Evolutionary conservation across 2,329 filamentous ascomycete species (phyloP).

Genomic region (Xylariaceae sp.): DNA sequence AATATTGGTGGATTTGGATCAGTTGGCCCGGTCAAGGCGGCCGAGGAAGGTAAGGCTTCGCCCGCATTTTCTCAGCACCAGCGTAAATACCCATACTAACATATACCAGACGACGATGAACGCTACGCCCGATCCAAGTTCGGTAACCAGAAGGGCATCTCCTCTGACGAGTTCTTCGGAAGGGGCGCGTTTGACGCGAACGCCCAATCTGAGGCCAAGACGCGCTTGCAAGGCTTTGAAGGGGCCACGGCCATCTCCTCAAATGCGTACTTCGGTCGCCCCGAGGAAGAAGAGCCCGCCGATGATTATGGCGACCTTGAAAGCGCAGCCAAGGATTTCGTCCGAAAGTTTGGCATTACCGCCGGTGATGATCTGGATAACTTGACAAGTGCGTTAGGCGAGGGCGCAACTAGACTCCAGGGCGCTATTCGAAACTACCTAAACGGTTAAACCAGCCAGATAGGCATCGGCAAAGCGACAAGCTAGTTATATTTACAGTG

Average conservation of each 20-base stretch:
- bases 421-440: conserved; percentile 70
- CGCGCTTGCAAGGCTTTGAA: conserved; percentile 87
- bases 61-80: not conserved
- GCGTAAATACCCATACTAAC: conserved; percentile 28
- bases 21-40: conserved; percentile 72
- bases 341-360: conserved; percentile 92
- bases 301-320: conserved; percentile 92
- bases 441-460: conserved; percentile 49
- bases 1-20: conserved; percentile 87
- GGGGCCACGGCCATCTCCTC: conserved; percentile 90
- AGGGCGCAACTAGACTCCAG: conserved; percentile 83
- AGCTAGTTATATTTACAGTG: not conserved
- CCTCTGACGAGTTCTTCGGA: conserved; percentile 97
- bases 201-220: conserved; percentile 83
- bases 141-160: conserved; percentile 91
- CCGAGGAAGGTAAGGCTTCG: conserved; percentile 62
- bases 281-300: conserved; percentile 72
- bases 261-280: conserved; percentile 95
- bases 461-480: not conserved
- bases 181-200: conserved; percentile 82
- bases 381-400: conserved; percentile 77
- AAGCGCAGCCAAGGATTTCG: conserved; percentile 91
- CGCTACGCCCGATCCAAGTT: conserved; percentile 87
- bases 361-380: conserved; percentile 96
- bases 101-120: conserved; percentile 68